Conservation (phyloP, 169 alveolate species). For the Cryptosporidium sp. region DNA sequence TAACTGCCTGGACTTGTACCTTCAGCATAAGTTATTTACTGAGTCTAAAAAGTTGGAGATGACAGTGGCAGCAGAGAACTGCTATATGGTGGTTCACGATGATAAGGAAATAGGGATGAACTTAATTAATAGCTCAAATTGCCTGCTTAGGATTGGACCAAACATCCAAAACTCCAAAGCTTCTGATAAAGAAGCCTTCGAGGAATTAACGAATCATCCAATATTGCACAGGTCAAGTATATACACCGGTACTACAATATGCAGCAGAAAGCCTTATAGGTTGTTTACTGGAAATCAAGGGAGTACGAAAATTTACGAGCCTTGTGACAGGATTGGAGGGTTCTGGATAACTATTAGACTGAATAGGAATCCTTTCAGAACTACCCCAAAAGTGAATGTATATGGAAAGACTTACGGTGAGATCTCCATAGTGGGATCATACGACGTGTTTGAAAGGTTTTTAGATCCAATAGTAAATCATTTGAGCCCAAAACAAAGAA, state of each 20-base stretch:
- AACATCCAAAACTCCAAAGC: constrained; percentile 19
- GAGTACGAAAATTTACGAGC: neutral
- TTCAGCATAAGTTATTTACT: constrained; percentile 37
- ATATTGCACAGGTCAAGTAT: constrained; percentile 46
- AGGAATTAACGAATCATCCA: constrained; percentile 20
- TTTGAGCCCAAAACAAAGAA: constrained; percentile 50
- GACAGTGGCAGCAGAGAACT: constrained; percentile 48
- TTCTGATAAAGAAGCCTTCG: neutral
- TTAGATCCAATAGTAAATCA: constrained; percentile 58
- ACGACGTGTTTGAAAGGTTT: constrained; percentile 40
- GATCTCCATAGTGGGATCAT: constrained; percentile 44
- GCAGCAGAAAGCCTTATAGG: constrained; percentile 45
- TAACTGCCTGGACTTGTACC: constrained; percentile 38
- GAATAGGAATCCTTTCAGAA: constrained; percentile 36
- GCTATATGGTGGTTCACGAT: constrained; percentile 21
- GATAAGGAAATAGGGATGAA: neutral
- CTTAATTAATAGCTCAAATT: constrained; percentile 19
- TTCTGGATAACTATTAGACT: constrained; percentile 51
- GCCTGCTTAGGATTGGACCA: constrained; percentile 62
- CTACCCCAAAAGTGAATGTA: constrained; percentile 33
- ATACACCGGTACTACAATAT: constrained; percentile 55
- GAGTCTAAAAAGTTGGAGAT: constrained; percentile 51
- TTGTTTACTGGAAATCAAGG: neutral
- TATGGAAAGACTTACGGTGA: constrained; percentile 55
- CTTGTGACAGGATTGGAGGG: constrained; percentile 43